Evolutionary conservation across 2,329 filamentous ascomycete species (phyloP).

Genomic region (Pseudogymnoascus sp.): DNA sequence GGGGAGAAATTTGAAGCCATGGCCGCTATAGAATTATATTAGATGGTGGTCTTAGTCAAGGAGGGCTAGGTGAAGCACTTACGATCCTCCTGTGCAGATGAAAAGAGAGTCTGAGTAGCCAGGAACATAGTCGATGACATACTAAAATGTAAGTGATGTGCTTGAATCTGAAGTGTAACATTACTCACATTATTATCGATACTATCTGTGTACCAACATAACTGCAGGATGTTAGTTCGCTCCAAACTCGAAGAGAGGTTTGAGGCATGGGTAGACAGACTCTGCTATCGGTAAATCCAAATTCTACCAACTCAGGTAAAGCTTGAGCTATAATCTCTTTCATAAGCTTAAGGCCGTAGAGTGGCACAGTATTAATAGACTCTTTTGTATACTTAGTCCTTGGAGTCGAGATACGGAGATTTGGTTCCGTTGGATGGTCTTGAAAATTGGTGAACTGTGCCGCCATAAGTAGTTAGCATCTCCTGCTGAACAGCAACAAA

Average conservation of each 20-base stretch:
- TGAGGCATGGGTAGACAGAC: conserved; percentile 4
- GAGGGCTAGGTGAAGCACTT: background rate
- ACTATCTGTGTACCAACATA: conserved; percentile 22
- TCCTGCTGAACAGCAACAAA: background rate
- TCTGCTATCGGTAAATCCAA: conserved; percentile 21
- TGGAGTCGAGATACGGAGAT: conserved; percentile 18
- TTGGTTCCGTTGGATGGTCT: conserved; percentile 16
- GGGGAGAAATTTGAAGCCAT: conserved; percentile 29
- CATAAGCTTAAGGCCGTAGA: conserved; percentile 21
- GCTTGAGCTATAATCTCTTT: conserved; percentile 20
- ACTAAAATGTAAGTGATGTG: background rate
- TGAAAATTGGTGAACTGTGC: conserved; percentile 20
- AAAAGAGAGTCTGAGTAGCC: conserved; percentile 21
- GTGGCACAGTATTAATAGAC: conserved; percentile 21
- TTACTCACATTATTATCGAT: conserved; percentile 16
- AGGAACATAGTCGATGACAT: conserved; percentile 21
- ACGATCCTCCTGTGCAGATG: conserved; percentile 23
- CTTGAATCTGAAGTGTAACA: background rate
- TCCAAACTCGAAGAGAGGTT: background rate
- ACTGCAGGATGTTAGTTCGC: background rate
- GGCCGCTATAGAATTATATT: conserved; percentile 21
- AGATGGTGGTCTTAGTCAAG: conserved; percentile 10
- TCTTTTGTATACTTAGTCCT: conserved; percentile 21
- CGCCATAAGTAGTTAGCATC: background rate
- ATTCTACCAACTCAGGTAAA: conserved; percentile 21